Evolutionary conservation across 345 rosid species (phyloP), one percentile per base, ranked within the genome.

Genomic region (Pelargonium nanum): DNA sequence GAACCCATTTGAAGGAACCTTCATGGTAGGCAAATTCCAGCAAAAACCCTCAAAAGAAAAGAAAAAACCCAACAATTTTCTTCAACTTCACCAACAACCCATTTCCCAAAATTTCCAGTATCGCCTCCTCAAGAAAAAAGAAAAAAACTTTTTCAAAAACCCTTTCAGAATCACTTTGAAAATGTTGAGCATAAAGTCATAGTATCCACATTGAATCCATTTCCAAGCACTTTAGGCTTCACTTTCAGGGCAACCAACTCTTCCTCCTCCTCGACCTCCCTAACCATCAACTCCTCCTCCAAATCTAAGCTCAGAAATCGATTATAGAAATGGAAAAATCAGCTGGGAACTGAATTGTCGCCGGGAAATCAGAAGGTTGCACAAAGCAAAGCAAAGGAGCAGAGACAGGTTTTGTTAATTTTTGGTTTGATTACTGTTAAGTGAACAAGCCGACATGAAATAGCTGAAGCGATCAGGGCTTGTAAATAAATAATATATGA

Each of bases 1-100:
- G 53, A 76, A 79, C 24, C 94, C 99, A 87, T 84, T 89, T 64
- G 94, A 64, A 66, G 87, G 87, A 80, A 82, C 77, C 91, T 89
- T 93, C 99, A 93, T 93, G 80, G 59, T 79, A 58, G 61, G 55
- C 62, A 62, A 26, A 53, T 48, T 63, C 58, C 60, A 65, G 61
- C 62, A 53, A 57, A 44, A 50, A 21, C 24, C 53, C 67, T 13
- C 23, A 63, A 26, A 72, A n/a, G 26, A 25, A 58, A 30, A 59
- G 17, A 22, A 55, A 55, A 25, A 30, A 56, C 4, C 4, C 34
- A 28, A 28, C 34, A 28, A 28, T 40, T 40, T 40, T 40, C 48
- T 40, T 40, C 48, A 53, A 57, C 57, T 61, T 30, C 30, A 66
- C 6, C 68, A 63, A 65, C 65, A 54, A 53, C 59, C 57, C 50